Evolutionary conservation across 352 stramenopile genomes (phyloP).

Genomic region (Globisporangium nunn): DNA sequence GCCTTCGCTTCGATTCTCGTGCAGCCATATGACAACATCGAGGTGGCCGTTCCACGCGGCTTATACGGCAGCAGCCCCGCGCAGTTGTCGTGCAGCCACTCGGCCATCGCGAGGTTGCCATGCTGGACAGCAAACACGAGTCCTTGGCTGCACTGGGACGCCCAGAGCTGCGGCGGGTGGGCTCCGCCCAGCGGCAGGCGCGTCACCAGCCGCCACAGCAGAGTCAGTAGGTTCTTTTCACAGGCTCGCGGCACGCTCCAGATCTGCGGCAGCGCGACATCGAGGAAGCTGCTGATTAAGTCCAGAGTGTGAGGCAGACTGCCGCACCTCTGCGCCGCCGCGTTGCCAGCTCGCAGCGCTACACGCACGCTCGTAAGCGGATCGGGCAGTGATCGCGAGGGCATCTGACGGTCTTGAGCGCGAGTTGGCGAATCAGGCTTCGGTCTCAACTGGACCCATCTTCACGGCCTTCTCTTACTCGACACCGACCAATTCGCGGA

Average conservation of each 20-base stretch:
- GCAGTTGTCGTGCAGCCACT: not conserved
- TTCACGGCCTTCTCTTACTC: too few species aligned
- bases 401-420: not conserved
- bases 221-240: not conserved
- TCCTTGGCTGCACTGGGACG: conserved; percentile 1
- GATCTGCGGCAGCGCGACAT: not conserved
- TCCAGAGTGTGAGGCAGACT: not conserved
- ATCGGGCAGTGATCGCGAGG: not conserved
- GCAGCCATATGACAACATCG: too few species aligned
- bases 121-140: not conserved
- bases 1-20: too few species aligned
- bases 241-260: not conserved
- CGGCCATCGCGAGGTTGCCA: not conserved
- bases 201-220: not conserved
- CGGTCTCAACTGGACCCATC: not conserved
- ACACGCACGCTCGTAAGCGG: not conserved
- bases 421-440: too few species aligned
- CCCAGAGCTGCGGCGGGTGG: not conserved
- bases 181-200: not conserved
- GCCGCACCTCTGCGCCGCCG: too few species aligned
- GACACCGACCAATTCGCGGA: too few species aligned
- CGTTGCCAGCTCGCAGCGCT: not conserved
- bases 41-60: too few species aligned
- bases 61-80: not conserved
- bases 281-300: not conserved